Base-by-base conservation (phyloP, 2,329 filamentous ascomycete genomes). In the Sporothrix pseudoabietina region DNA sequence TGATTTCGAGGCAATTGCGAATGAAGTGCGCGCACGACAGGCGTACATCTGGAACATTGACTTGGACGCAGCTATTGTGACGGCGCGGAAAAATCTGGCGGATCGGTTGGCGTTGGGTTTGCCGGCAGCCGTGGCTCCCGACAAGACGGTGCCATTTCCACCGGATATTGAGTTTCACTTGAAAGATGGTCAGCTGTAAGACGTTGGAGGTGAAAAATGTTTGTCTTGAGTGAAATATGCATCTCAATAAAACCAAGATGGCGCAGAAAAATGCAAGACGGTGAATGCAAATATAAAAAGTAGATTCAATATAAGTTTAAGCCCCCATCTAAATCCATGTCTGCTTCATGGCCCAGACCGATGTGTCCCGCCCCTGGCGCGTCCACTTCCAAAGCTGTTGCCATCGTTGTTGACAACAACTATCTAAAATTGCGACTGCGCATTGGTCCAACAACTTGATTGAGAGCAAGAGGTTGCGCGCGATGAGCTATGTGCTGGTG, bases 41-140 rank as follows among this genome's bases (percentile, higher is more conserved):
- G 75, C 75, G 22, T 82, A 79, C 81, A 82, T 83, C 54, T 83
- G 79, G 81, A 77, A 78, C 73, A 78, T 76, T 54, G 82, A 80
- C 77, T 77, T 82, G 75, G 57, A 76, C 8, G 73, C 77, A 22
- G 80, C 82, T 52, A 79, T 85, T 72, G 78, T 78, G 16, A 80
- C 78, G 22, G 83, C 83, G 1, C 78, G 79, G 66, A 77, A 77
- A 22, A 80, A 84, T 16, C 78, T 84, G 72, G 72, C 32, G 4
- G n/a, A 26, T 9, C 70, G 73, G 4, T 35, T 74, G 26, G 47
- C 47, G 1, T 22, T 52, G 3, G 71, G 71, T 2, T 16, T 73
- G 55, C 71, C 71, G 54, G 65, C 65, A 19, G 71, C 71, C 7
- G 71, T 39, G 1, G 65, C 54, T 8, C 71, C 65, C 1, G 71